Evolutionary conservation across 2,329 filamentous ascomycete species (phyloP), one percentile per base, ranked within the genome.

Genomic region (Chalaropsis ovoidea): DNA sequence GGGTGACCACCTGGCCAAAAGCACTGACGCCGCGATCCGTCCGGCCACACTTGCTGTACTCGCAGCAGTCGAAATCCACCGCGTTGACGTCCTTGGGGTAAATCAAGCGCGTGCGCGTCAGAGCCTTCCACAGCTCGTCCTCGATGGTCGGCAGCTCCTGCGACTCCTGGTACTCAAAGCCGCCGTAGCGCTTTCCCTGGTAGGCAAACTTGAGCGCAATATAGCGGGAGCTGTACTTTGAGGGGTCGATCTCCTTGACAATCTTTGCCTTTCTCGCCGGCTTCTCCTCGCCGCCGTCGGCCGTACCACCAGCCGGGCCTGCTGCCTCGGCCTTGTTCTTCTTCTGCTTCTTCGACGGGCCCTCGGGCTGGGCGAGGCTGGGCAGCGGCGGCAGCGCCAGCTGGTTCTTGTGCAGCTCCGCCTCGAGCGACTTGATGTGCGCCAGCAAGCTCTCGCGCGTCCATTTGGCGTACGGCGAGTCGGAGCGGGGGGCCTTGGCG

Each of bases 181-280:
- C 94, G 75, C 94, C 93, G 75, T 97, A 99, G 65, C 84, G 83
- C 73, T 90, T 89, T 60, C 94, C 94, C 43, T 97, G 78, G 74
- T 99, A 99, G 47, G 94, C 92, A 69, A 99, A 86, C 75, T 96
- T 97, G 67, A 99, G 79, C 7, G 93, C 94, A 69, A 99, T 88
- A 68, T 87, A 85, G 60, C 94, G 85, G 1, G 90, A 95, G 43
- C 84, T 82, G 75, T 96, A 96, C 72, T 85, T 88, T 15, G 85
- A 85, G 0, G 89, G 85, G 73, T 97, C 90, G 72, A 96, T 86
- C 63, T 78, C 78, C 69, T 62, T 65, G 6, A 64, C 63, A 61
- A 73, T 73, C 71, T 80, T 81, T 39, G 77, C 72, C 68, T 74
- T 71, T 68, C 74, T 76, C 54, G 68, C 62, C 19, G 69, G 68